A percentile compares a stretch with the other conserved stretches of the same genome.
These are phyloP conservation scores for Fusarium sp. DNA, from an alignment of 2,329 filamentous ascomycete species.

Conservation along the genomic window DNA sequence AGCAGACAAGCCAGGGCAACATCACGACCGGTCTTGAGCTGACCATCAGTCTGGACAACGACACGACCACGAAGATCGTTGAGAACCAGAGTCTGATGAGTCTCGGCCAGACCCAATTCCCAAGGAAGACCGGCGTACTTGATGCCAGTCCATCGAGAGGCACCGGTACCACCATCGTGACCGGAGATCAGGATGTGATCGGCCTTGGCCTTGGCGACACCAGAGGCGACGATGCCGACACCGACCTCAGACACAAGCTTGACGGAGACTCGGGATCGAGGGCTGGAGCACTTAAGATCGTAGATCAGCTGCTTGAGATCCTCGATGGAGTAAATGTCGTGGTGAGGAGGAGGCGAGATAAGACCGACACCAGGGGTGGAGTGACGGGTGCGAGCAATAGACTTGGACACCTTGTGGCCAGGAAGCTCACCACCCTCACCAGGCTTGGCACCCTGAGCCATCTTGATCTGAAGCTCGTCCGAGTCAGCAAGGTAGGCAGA, in stretches of 20 bases:
- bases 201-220: constrained; percentile 96
- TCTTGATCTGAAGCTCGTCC: constrained; percentile 98
- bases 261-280: constrained; percentile 90
- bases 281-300: constrained; percentile 96
- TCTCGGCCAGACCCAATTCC: constrained; percentile 96
- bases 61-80: constrained; percentile 97
- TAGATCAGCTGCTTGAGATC: constrained; percentile 98
- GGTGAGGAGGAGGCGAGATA: constrained; percentile 94
- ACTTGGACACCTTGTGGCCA: constrained; percentile 94
- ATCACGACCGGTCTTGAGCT: constrained; percentile 91
- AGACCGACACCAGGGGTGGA: constrained; percentile 96
- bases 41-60: constrained; percentile 95
- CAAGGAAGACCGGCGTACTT: constrained; percentile 97
- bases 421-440: constrained; percentile 97
- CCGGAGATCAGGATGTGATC: constrained; percentile 97
- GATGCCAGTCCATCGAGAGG: constrained; percentile 97
- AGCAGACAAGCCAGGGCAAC: constrained; percentile 94
- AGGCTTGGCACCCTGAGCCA: constrained; percentile 98
- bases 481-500: constrained; percentile 94
- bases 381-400: constrained; percentile 93
- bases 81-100: constrained; percentile 93
- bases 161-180: constrained; percentile 96
- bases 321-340: constrained; percentile 99
- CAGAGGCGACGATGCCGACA: constrained; percentile 96
- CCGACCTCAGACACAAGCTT: constrained; percentile 98